Percentiles rank a stretch among this genome's conserved stretches.
Conservation (phyloP, 1,284 basidiomycete species). For the Cutaneotrichosporon sp. region DNA sequence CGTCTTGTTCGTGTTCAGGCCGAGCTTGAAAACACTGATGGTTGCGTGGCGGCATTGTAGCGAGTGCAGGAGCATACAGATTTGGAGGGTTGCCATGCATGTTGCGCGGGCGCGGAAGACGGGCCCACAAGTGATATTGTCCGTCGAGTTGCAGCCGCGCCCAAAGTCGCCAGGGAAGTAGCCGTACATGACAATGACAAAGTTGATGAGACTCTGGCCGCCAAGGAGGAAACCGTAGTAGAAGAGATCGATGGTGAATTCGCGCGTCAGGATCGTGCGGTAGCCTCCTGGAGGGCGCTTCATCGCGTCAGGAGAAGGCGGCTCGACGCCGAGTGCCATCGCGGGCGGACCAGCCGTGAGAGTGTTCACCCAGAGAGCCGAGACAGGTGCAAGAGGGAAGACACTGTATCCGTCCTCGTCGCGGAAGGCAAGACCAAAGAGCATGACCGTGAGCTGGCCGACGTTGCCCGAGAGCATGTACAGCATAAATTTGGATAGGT, state of each 20-base stretch:
- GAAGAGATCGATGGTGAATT: slow-evolving; percentile 60
- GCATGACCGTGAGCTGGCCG: slow-evolving; percentile 61
- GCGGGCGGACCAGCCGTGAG: slow-evolving; percentile 61
- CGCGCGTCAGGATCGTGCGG: slow-evolving; percentile 59
- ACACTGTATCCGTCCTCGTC: slow-evolving; percentile 61
- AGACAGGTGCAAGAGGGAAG: slow-evolving; percentile 67
- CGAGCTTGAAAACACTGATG: slow-evolving; percentile 55
- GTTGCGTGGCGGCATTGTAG: slow-evolving; percentile 53
- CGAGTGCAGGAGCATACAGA: slow-evolving; percentile 55
- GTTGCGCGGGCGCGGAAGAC: slow-evolving; percentile 62
- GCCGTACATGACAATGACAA: slow-evolving; percentile 62
- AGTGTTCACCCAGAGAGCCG: slow-evolving; percentile 63
- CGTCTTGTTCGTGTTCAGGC: slow-evolving; percentile 59
- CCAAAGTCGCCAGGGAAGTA: slow-evolving; percentile 36
- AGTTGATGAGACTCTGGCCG: slow-evolving; percentile 58
- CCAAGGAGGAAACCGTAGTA: slow-evolving; percentile 68
- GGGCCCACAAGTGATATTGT: slow-evolving; percentile 30
- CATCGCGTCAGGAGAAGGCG: slow-evolving; percentile 62
- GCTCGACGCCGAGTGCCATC: slow-evolving; percentile 63
- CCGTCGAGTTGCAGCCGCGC: slow-evolving; percentile 57
- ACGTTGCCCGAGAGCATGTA: slow-evolving; percentile 63
- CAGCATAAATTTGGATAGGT: slow-evolving; percentile 54
- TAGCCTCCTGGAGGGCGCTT: slow-evolving; percentile 58
- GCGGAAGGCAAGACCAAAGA: slow-evolving; percentile 68
- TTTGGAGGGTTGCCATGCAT: slow-evolving; percentile 59